Evolutionary conservation across 768 basidiomycete genomes (phyloP).

Genomic region (Thelephora ganbajun): DNA sequence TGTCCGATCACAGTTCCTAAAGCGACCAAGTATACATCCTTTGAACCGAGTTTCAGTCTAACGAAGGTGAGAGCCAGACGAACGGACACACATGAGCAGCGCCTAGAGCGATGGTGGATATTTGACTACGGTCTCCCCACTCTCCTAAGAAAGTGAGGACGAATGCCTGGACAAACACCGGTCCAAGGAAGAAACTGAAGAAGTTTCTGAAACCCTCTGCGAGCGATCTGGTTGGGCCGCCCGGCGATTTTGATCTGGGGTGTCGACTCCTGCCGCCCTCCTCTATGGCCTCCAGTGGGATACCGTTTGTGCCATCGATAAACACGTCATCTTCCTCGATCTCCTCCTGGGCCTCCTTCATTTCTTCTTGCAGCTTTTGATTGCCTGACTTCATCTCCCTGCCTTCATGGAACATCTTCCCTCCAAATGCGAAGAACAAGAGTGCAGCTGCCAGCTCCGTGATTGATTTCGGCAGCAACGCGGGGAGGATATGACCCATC

Average conservation of each 20-base stretch:
- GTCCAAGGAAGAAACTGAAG: conserved; percentile 69
- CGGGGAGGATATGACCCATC: conserved; percentile 83
- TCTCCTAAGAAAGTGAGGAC: conserved; percentile 95
- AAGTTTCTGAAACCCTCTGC: conserved; percentile 69
- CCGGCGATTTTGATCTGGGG: conserved; percentile 6
- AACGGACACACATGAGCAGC: conserved; percentile 69
- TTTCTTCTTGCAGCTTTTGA: conserved; percentile 83
- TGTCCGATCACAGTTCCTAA: conserved; percentile 87
- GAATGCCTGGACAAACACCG: conserved; percentile 92
- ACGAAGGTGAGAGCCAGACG: conserved; percentile 3
- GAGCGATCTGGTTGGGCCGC: conserved; percentile 13
- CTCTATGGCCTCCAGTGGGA: conserved; percentile 68
- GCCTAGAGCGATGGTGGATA: conserved; percentile 90
- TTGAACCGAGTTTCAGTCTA: conserved; percentile 6
- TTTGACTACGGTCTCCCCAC: conserved; percentile 97
- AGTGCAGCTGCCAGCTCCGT: conserved; percentile 47
- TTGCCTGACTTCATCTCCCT: conserved; percentile 63
- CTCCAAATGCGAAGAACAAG: conserved; percentile 84
- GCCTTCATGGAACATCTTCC: conserved; percentile 81
- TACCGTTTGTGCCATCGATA: conserved; percentile 27
- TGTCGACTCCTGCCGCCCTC: conserved; percentile 31
- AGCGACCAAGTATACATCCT: conserved; percentile 90
- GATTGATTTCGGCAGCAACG: conserved; percentile 57
- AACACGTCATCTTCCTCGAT: conserved; percentile 67
- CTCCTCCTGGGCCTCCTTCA: conserved; percentile 93